phyloP scores from a whole-genome alignment of 2,329 filamentous ascomycete species.

The Phialophora macrospora region DNA sequence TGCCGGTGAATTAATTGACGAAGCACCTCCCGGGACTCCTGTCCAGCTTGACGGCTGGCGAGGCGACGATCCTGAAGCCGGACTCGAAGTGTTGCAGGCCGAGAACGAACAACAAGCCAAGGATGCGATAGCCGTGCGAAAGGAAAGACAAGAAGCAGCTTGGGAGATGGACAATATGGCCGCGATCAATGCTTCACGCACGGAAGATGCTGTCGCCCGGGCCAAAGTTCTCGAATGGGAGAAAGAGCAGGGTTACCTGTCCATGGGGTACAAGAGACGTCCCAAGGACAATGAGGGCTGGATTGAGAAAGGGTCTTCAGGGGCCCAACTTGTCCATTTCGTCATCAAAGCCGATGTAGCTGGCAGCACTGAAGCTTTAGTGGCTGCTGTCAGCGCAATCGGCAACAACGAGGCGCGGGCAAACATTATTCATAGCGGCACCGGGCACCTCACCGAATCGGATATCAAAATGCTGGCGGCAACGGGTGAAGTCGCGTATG shows the following conservation, averaged over 20 bases:
- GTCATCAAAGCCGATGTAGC: constrained; percentile 91
- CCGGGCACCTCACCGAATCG: constrained; percentile 80
- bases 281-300: constrained; percentile 42
- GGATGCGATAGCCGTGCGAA: constrained; percentile 75
- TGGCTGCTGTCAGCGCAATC: constrained; percentile 74
- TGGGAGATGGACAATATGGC: constrained; percentile 71
- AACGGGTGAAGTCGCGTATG: constrained; percentile 71
- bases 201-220: constrained; percentile 62
- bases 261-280: constrained; percentile 32
- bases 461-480: constrained; percentile 79
- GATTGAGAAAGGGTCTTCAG: constrained; percentile 43
- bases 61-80: constrained; percentile 75
- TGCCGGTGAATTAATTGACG: constrained; percentile 70
- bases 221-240: constrained; percentile 50
- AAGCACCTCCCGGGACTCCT: constrained; percentile 84
- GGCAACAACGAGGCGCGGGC: constrained; percentile 84
- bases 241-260: constrained; percentile 42
- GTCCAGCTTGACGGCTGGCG: constrained; percentile 96
- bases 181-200: constrained; percentile 73
- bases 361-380: constrained; percentile 89
- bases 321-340: constrained; percentile 68
- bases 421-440: constrained; percentile 74
- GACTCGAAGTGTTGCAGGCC: constrained; percentile 85
- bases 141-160: constrained; percentile 71
- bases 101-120: constrained; percentile 77